A percentile compares a stretch with the other conserved stretches of the same genome.
These are phyloP conservation scores for Quercus aquifolioides DNA, from an alignment of 306 rosid genomes.

Conservation along the genomic window DNA sequence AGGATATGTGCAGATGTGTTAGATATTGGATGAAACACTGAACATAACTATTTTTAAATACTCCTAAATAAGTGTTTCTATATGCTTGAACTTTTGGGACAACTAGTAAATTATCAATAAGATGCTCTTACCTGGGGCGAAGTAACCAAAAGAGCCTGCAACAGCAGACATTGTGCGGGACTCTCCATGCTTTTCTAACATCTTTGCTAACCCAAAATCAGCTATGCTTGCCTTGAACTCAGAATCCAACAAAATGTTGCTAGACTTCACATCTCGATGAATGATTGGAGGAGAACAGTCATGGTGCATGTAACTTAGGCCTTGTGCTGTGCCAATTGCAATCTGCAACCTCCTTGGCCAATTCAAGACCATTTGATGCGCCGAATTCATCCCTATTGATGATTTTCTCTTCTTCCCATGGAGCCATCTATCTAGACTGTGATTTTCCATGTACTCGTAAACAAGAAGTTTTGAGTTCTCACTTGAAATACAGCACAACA, in stretches of 20 bases:
- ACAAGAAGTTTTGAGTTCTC: slow-evolving; percentile 74
- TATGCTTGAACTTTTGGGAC: too few relatives aligned
- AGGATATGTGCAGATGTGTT: background rate
- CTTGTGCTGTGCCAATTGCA: slow-evolving; percentile 83
- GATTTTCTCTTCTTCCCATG: slow-evolving; percentile 47
- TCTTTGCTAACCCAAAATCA: slow-evolving; percentile 91
- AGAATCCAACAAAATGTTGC: slow-evolving; percentile 76
- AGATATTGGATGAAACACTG: too few relatives aligned
- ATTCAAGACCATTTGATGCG: slow-evolving; percentile 33
- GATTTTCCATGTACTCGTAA: slow-evolving; percentile 83
- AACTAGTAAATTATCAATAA: background rate
- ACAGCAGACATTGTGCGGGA: slow-evolving; percentile 43
- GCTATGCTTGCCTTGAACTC: slow-evolving; percentile 78
- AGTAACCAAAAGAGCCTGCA: slow-evolving; percentile 89
- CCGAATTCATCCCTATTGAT: slow-evolving; percentile 20
- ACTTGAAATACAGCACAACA: slow-evolving; percentile 71
- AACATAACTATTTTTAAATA: too few relatives aligned
- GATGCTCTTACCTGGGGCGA: slow-evolving; percentile 71
- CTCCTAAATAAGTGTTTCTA: too few relatives aligned
- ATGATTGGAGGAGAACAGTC: slow-evolving; percentile 71
- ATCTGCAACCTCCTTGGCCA: slow-evolving; percentile 81
- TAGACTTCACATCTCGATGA: slow-evolving; percentile 87
- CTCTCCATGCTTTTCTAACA: slow-evolving; percentile 53
- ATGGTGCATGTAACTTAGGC: slow-evolving; percentile 85
- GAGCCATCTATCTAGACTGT: slow-evolving; percentile 78